phyloP scores from a whole-genome alignment of 495 filamentous ascomycete genomes.

The Thozetella sp. region DNA sequence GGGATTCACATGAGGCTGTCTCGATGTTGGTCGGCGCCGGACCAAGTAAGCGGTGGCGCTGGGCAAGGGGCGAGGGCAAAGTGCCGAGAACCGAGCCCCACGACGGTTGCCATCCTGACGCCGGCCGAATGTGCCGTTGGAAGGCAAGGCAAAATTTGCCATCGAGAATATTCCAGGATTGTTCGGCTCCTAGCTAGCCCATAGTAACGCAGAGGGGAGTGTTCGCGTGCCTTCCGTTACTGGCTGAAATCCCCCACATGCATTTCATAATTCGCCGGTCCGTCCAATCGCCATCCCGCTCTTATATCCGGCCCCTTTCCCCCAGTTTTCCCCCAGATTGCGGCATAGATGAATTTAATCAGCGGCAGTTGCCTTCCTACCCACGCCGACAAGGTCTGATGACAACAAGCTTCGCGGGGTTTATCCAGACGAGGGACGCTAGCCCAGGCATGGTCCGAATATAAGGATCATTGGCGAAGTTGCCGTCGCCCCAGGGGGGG shows the following conservation, averaged over 20 bases:
- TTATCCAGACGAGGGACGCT: conserved; percentile 1
- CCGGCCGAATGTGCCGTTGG: neutral
- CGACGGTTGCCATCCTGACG: neutral
- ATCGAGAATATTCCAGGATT: conserved; percentile 1
- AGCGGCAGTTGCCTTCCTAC: neutral
- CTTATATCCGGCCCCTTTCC: neutral
- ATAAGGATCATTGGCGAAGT: too few relatives aligned
- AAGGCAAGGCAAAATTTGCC: neutral
- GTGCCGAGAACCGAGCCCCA: neutral
- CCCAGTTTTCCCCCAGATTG: conserved; percentile 1
- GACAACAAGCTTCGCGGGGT: neutral
- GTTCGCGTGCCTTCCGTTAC: neutral
- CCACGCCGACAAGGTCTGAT: neutral
- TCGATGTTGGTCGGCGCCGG: neutral
- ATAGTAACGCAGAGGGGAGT: neutral
- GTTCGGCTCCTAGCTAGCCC: neutral
- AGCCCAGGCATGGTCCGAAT: neutral
- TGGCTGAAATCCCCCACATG: neutral
- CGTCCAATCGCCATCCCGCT: neutral
- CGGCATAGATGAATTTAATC: neutral
- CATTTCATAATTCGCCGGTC: neutral
- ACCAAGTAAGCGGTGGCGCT: too few relatives aligned
- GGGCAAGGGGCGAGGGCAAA: neutral
- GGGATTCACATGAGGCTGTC: neutral
- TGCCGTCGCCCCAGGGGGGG: too few relatives aligned